Conservation (phyloP, 176 grass and related monocot species). For the Ananas comosus region DNA sequence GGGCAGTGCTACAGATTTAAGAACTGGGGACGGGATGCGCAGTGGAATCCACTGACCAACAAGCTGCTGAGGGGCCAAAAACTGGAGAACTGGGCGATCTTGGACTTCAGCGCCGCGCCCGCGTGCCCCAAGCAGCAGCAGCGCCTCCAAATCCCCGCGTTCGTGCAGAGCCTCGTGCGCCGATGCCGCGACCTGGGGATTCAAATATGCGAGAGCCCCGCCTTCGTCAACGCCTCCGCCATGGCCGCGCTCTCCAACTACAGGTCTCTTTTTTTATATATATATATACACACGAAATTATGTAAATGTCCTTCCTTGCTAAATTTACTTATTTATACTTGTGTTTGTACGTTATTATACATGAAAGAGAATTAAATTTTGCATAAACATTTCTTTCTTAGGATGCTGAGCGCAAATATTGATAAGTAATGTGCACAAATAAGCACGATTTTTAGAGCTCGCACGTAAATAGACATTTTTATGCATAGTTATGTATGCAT, state of each 20-base stretch:
- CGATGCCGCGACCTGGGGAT: constrained; percentile 35
- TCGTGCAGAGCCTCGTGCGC: constrained; percentile 19
- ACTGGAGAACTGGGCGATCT: constrained; percentile 36
- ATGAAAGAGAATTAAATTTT: no score
- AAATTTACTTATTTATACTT: no score
- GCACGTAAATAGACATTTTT: no score
- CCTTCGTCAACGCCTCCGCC: background rate
- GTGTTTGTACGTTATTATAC: no score
- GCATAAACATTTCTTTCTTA: no score
- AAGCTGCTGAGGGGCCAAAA: constrained; percentile 25
- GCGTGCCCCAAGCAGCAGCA: background rate
- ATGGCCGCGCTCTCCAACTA: constrained; percentile 28
- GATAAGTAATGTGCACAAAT: no score
- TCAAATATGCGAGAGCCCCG: background rate
- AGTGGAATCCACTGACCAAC: constrained; percentile 41
- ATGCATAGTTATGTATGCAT: no score
- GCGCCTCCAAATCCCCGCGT: constrained; percentile 2
- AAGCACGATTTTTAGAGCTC: no score
- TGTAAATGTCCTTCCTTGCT: no score
- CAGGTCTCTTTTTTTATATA: no score
- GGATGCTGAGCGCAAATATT: no score
- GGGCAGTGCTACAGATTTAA: constrained; percentile 19
- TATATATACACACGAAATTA: no score
- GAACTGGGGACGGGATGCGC: constrained; percentile 15
- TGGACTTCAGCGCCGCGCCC: constrained; percentile 36